phyloP scores from a whole-genome alignment of 129 eudicot genomes.

The Flaveria bidentis region DNA sequence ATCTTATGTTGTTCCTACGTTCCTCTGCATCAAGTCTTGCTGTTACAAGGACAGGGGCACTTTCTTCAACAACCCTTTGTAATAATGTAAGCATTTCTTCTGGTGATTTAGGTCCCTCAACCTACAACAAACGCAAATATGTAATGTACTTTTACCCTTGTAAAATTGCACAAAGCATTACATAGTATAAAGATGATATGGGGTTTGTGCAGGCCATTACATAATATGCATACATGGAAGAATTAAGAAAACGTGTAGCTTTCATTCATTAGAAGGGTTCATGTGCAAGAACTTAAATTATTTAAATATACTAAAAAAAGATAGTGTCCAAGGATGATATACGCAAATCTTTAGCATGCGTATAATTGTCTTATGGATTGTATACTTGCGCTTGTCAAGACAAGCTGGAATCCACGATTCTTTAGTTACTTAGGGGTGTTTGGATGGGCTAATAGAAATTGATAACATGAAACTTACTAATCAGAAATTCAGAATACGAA shows the following conservation, averaged over 20 bases:
- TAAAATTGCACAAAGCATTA: not conserved
- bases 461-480: not conserved
- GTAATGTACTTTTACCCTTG: slow-evolving; percentile 11
- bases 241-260: not conserved
- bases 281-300: not conserved
- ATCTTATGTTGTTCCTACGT: slow-evolving; percentile 71
- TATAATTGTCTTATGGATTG: slow-evolving; percentile 3
- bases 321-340: slow-evolving; percentile 4
- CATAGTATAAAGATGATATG: not conserved
- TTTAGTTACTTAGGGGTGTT: not conserved
- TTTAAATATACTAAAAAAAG: not conserved
- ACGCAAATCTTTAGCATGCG: slow-evolving; percentile 13
- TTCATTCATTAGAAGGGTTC: not conserved
- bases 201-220: not conserved
- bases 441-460: not conserved
- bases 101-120: slow-evolving; percentile 94
- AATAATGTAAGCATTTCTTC: slow-evolving; percentile 68
- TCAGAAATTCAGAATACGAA: not conserved
- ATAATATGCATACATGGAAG: slow-evolving; percentile 14
- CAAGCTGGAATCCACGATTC: not conserved
- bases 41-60: slow-evolving; percentile 85
- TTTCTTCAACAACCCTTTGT: slow-evolving; percentile 97
- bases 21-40: slow-evolving; percentile 98
- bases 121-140: slow-evolving; percentile 45
- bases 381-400: slow-evolving; percentile 4